Evolutionary conservation across 75 land plant species (phyloP).

Genomic region (Pinus taeda): DNA sequence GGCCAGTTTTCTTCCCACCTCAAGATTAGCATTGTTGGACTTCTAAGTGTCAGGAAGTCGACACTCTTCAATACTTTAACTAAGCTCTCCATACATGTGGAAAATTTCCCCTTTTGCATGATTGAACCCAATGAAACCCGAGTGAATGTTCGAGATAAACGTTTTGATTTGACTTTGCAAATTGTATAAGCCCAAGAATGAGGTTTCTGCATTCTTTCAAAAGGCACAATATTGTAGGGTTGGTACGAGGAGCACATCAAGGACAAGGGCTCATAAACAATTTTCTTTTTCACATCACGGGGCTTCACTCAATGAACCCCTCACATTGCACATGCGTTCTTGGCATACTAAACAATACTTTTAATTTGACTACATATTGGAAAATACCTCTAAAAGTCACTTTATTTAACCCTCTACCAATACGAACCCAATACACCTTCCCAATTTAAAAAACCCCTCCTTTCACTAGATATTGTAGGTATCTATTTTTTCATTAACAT

Average conservation of each 20-base stretch:
- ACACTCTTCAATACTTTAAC: slow-evolving; percentile 98
- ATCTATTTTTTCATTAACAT: too few relatives aligned
- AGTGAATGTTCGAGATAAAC: slow-evolving; percentile 87
- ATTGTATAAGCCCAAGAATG: too few relatives aligned
- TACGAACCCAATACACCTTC: too few relatives aligned
- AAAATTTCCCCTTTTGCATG: slow-evolving; percentile 97
- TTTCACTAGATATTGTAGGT: too few relatives aligned
- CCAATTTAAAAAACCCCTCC: too few relatives aligned
- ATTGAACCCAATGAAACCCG: slow-evolving; percentile 99
- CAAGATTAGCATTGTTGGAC: slow-evolving; percentile 97
- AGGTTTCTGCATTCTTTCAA: slow-evolving; percentile 96
- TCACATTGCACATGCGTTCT: too few relatives aligned
- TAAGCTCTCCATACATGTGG: slow-evolving; percentile 89
- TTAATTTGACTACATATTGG: too few relatives aligned
- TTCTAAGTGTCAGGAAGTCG: slow-evolving; percentile 98
- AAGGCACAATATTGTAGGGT: slow-evolving; percentile 97
- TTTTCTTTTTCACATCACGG: slow-evolving; percentile 39
- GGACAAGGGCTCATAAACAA: slow-evolving; percentile 96
- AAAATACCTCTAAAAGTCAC: too few relatives aligned
- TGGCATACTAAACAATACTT: too few relatives aligned
- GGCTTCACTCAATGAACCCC: too few relatives aligned
- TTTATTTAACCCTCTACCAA: too few relatives aligned
- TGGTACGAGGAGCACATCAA: slow-evolving; percentile 94
- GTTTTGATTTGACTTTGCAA: slow-evolving; percentile 3
- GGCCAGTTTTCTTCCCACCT: slow-evolving; percentile 96